Conservation (phyloP, 768 basidiomycete species). For the Panus rudis region DNA sequence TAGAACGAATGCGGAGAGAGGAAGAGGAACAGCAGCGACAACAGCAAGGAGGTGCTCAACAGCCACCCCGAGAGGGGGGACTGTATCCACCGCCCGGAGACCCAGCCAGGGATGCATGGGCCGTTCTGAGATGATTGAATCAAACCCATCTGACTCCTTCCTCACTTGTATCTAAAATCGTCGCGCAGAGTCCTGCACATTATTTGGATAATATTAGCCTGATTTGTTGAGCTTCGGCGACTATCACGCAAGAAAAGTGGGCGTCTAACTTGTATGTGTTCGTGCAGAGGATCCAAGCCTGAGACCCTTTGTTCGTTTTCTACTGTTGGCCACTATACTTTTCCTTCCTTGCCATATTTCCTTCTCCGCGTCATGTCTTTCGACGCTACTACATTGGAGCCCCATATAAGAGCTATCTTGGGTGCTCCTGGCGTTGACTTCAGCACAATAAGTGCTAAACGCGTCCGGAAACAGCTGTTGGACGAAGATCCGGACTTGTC, state of each 20-base stretch:
- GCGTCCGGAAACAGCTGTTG: constrained; percentile 71
- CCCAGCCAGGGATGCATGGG: constrained; percentile 21
- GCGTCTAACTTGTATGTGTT: background rate
- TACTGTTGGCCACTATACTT: too few species aligned
- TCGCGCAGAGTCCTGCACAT: too few species aligned
- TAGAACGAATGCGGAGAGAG: constrained; percentile 64
- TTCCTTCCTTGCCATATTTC: background rate
- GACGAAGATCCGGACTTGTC: constrained; percentile 49
- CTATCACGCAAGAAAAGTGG: background rate
- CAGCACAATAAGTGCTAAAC: constrained; percentile 77
- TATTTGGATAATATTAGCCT: background rate
- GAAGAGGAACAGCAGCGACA: constrained; percentile 39
- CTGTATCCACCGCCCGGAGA: constrained; percentile 21
- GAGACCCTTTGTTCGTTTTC: too few species aligned
- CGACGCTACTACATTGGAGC: constrained; percentile 49
- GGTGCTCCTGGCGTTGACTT: constrained; percentile 74
- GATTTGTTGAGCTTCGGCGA: background rate
- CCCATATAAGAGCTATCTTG: constrained; percentile 62
- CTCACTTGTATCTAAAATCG: too few species aligned
- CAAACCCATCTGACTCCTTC: too few species aligned
- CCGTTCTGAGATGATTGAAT: constrained; percentile 16
- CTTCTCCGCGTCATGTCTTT: constrained; percentile 43
- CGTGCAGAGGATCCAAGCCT: too few species aligned
- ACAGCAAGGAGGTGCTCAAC: constrained; percentile 26
- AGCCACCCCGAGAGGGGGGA: constrained; percentile 8